These are phyloP conservation scores for Gracilariopsis chorda DNA, from an alignment of 23 red algal species.

Conservation along the genomic window DNA sequence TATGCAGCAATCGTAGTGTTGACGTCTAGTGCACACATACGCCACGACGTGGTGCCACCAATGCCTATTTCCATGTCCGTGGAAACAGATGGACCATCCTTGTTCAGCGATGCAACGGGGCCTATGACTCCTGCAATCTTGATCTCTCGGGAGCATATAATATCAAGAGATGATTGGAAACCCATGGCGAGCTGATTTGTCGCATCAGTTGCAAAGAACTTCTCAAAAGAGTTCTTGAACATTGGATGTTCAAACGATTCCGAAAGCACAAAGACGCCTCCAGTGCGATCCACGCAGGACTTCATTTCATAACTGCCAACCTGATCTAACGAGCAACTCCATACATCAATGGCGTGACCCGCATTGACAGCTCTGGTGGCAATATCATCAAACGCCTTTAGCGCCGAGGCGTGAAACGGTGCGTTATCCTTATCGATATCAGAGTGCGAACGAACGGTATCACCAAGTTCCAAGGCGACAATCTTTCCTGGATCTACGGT, in stretches of 20 bases:
- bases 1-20: conserved; percentile 81
- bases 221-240: conserved; percentile 97
- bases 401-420: conserved; percentile 80
- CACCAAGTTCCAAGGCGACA: conserved; percentile 86
- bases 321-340: conserved; percentile 94
- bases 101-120: conserved; percentile 83
- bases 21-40: conserved; percentile 80
- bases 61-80: conserved; percentile 95
- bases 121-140: conserved; percentile 97
- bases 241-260: conserved; percentile 97
- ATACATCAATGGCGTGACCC: conserved; percentile 90
- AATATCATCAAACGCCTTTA: conserved; percentile 92
- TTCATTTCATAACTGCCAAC: conserved; percentile 99
- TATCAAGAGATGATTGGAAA: conserved; percentile 85
- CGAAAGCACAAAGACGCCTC: conserved; percentile 86
- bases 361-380: conserved; percentile 92
- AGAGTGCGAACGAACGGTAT: conserved; percentile 90
- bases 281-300: conserved; percentile 97
- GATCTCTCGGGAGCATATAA: conserved; percentile 78
- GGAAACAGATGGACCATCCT: conserved; percentile 71
- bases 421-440: conserved; percentile 99
- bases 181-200: conserved; percentile 52
- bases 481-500: conserved; percentile 93
- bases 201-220: conserved; percentile 85
- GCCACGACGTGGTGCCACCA: conserved; percentile 94